Evolutionary conservation across 495 filamentous ascomycete genomes (phyloP).

Genomic region (Halenospora varia): DNA sequence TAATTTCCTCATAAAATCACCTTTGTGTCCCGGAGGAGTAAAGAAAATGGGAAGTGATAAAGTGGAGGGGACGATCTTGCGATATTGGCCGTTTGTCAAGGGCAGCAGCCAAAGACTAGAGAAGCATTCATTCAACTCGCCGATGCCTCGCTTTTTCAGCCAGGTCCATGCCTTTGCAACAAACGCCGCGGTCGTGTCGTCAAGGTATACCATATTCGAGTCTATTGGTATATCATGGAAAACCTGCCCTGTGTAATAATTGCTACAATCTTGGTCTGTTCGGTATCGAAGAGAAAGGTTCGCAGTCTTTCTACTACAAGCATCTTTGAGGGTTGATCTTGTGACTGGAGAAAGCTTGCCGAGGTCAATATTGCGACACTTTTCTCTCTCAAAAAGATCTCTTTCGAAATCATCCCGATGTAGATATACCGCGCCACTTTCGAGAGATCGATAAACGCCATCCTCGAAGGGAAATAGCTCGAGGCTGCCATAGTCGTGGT

Average conservation of each 20-base stretch:
- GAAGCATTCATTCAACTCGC: conserved; percentile 1
- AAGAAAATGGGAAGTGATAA: not conserved
- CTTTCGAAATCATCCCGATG: conserved; percentile 10
- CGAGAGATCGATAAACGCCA: conserved; percentile 16
- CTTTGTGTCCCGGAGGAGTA: conserved; percentile 9
- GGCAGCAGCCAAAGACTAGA: conserved; percentile 31
- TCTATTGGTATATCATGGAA: conserved; percentile 18
- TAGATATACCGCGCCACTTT: conserved; percentile 4
- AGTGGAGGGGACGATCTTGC: conserved; percentile 20
- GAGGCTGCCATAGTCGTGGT: conserved; percentile 6
- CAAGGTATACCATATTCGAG: not conserved
- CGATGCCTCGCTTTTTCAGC: conserved; percentile 12
- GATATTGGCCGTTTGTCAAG: conserved; percentile 19
- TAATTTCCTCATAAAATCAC: conserved; percentile 11
- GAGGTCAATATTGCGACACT: conserved; percentile 8
- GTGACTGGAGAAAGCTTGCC: conserved; percentile 5
- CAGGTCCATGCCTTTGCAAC: conserved; percentile 21
- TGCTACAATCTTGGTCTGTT: conserved; percentile 7
- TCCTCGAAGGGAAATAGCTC: conserved; percentile 21
- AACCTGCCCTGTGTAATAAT: conserved; percentile 20
- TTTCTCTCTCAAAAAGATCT: conserved; percentile 11
- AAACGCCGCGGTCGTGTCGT: conserved; percentile 6
- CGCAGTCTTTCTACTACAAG: conserved; percentile 3
- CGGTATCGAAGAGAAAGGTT: conserved; percentile 17
- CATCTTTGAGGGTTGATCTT: not conserved